Conservation (phyloP, 2,329 filamentous ascomycete species). For the Colletotrichum sp. region DNA sequence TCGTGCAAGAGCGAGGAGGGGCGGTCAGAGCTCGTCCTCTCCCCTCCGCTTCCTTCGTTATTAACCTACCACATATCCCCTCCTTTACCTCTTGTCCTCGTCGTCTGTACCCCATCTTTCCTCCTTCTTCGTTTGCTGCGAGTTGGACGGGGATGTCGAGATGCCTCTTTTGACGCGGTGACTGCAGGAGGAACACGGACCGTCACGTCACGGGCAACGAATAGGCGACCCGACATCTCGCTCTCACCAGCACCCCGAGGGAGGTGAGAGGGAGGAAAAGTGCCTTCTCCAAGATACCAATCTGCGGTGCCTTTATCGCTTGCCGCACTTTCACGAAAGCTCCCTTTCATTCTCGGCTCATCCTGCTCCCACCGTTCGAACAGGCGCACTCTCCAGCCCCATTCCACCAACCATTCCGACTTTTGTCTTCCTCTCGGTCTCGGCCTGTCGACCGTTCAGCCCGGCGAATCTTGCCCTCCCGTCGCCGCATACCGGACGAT, state of each 20-base stretch:
- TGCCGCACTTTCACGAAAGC: neutral
- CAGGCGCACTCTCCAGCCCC: neutral
- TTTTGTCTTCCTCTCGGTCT: neutral
- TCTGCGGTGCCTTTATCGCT: neutral
- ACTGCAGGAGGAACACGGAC: neutral
- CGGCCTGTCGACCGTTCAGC: neutral
- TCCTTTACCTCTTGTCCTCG: neutral
- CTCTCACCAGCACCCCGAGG: neutral
- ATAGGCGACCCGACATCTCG: neutral
- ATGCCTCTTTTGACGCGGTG: neutral
- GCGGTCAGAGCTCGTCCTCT: conserved; percentile 11
- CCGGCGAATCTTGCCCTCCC: neutral
- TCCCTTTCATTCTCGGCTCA: neutral
- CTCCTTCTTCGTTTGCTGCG: neutral
- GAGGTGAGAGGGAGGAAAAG: neutral
- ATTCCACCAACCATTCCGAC: neutral
- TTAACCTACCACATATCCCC: conserved; percentile 3
- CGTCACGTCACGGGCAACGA: neutral
- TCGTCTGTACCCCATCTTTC: neutral
- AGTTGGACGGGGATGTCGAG: neutral
- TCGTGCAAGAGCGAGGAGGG: conserved; percentile 1
- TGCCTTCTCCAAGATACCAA: neutral
- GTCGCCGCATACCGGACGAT: neutral
- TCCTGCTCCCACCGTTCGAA: neutral
- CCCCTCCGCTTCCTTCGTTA: neutral